Percentiles rank a stretch among this genome's conserved stretches.
phyloP scores from a whole-genome alignment of 495 filamentous ascomycete species.

The Copromyces sp. region DNA sequence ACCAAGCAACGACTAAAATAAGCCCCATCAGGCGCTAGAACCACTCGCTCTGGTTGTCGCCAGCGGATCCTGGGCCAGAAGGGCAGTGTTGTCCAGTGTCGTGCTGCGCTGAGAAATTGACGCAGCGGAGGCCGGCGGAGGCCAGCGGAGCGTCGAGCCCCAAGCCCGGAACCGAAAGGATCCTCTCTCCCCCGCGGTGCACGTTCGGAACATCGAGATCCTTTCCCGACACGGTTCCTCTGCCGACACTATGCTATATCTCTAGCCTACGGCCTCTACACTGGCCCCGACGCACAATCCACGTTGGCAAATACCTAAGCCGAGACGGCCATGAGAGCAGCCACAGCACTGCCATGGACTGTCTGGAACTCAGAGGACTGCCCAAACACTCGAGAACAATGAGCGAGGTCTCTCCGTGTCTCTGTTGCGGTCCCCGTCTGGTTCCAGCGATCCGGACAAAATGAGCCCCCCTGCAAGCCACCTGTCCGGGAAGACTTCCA shows the following conservation, averaged over 20 bases:
- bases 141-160: background rate
- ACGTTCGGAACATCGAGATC: background rate
- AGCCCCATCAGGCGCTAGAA: background rate
- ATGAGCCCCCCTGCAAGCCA: constrained; percentile 14
- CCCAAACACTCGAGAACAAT: constrained; percentile 4
- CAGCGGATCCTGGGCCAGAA: background rate
- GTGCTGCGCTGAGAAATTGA: background rate
- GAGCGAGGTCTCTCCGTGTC: background rate
- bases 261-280: background rate
- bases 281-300: background rate
- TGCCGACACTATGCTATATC: background rate
- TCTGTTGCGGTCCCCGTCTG: background rate
- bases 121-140: background rate
- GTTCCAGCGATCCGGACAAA: constrained; percentile 14
- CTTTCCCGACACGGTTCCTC: background rate
- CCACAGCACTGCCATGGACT: background rate
- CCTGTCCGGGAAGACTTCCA: constrained; percentile 21
- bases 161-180: background rate
- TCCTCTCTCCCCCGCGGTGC: background rate
- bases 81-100: background rate
- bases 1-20: background rate
- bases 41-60: background rate
- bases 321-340: background rate
- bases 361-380: background rate
- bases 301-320: background rate